phyloP scores from a whole-genome alignment of 331 rosid species.

The Malus hybrid region DNA sequence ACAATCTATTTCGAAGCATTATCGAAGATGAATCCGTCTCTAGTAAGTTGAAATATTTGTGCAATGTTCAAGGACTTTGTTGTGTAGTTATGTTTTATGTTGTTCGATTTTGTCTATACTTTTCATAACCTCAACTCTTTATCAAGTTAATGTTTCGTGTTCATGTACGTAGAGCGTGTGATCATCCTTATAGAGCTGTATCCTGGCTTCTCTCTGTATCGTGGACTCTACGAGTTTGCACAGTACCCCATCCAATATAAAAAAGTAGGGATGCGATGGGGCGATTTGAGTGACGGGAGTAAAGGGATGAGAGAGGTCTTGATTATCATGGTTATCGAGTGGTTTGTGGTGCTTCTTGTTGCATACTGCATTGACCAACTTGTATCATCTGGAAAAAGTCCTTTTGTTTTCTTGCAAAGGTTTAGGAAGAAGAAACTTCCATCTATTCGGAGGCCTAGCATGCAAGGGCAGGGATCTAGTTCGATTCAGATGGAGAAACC shows the following conservation, averaged over 20 bases:
- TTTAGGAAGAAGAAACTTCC: slow-evolving; percentile 18
- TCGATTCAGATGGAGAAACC: slow-evolving; percentile 45
- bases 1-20: slow-evolving; percentile 51
- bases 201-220: slow-evolving; percentile 66
- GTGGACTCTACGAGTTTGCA: slow-evolving; percentile 56
- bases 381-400: slow-evolving; percentile 29
- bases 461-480: slow-evolving; percentile 29
- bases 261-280: slow-evolving; percentile 52
- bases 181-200: slow-evolving; percentile 46
- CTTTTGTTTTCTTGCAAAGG: slow-evolving; percentile 38
- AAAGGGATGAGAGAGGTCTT: slow-evolving; percentile 61
- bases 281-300: slow-evolving; percentile 28
- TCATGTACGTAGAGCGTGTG: slow-evolving; percentile 34
- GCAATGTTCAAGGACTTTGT: slow-evolving; percentile 11
- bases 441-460: slow-evolving; percentile 8
- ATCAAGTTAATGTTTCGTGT: neutral
- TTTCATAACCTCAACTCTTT: too few species aligned
- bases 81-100: neutral
- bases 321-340: slow-evolving; percentile 57
- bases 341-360: slow-evolving; percentile 40
- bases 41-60: slow-evolving; percentile 38
- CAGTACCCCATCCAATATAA: slow-evolving; percentile 25
- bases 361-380: slow-evolving; percentile 50
- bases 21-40: slow-evolving; percentile 60
- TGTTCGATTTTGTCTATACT: neutral